Evolutionary conservation across 495 filamentous ascomycete genomes (phyloP), one percentile per base, ranked within the genome.

Genomic region (Penicillium nucicola): DNA sequence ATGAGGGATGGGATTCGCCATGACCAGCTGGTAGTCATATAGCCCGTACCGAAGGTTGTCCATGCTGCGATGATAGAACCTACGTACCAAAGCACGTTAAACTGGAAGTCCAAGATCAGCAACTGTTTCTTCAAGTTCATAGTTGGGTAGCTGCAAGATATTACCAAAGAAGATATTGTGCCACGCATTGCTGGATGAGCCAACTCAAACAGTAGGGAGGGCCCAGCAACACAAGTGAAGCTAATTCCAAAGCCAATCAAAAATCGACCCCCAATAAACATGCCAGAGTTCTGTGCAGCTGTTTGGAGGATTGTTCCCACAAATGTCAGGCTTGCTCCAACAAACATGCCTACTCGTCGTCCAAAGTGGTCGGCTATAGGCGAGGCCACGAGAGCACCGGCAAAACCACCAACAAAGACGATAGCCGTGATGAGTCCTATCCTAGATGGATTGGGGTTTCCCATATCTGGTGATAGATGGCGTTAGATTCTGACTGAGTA

Each of bases 231-330:
- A 36, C 80, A 77, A 35, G 77, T 76, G 28, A 88, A 82, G 8
- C 78, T 78, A 30, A 88, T 84, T 10, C 88, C 87, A 52, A 91
- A 87, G 1, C 87, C 87, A 13, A 91, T 76, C 12, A 90, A 57
- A 66, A 91, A 90, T 6, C 88, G 83, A n/a, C 86, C 88, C 15
- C 73, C 86, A 63, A 89, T 83, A 60, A 90, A 89, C 54, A 75
- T 71, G n/a, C 58, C 64, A 17, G 77, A 57, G 48, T 67, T 75
- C 32, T 50, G 61, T 9, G 73, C 70, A 5, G 76, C 61, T 2
- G 76, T 80, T 60, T 84, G 78, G 17, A 84, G 64, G 53, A 68
- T 65, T 5, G 82, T 81, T n/a, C 84, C 84, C 28, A 85, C 48
- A 42, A 85, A 75, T 58, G 86, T 81, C 47, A 85, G 67, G 11